Evolutionary conservation across 2,329 filamentous ascomycete genomes (phyloP), one percentile per base, ranked within the genome.

Genomic region (Neonectria hederae): DNA sequence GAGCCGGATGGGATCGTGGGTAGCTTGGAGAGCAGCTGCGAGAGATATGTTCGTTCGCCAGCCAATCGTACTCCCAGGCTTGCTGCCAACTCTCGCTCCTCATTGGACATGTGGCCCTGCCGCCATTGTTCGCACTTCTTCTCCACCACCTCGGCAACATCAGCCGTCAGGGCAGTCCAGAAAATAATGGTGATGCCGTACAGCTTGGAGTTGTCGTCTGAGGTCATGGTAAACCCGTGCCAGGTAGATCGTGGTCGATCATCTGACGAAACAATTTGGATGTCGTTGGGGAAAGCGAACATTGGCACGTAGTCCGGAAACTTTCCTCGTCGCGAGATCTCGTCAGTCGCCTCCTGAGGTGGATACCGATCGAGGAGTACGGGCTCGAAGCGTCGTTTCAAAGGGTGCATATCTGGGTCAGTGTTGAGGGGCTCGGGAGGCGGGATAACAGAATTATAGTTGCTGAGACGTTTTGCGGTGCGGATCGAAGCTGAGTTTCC

Each of bases 171-270:
- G 0, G 96, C 94, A 59, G 94, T 92, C 96, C 96, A 99, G 45
- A 98, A 87, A 59, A 94, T 97, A 59, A 97, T 86, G 66, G 92
- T 94, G 63, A 98, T 92, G 35, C 94, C 95, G 75, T 98, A 95
- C 21, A 98, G 84, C 77, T 96, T 97, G 59, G 93, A 92, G 73
- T 93, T 95, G 76, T 98, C 94, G 60, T 92, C 92, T 22, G 91
- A 92, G 2, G 96, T 99, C 96, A 99, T 98, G 66, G 93, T 94
- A 76, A 99, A 99, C 53, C 96, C 96, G 80, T 99, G 96, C 96
- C 96, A 99, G 24, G 94, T 97, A n/a, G 96, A 95, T 66, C 94
- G 87, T 1, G 96, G 96, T 66, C 94, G 87, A 76, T 97, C 93
- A 75, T 99, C 96, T 1, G 94, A 94, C 1, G 96, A 97, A 10